Base-by-base conservation (phyloP, 2,329 filamentous ascomycete genomes). In the Cladosporium sp. region DNA sequence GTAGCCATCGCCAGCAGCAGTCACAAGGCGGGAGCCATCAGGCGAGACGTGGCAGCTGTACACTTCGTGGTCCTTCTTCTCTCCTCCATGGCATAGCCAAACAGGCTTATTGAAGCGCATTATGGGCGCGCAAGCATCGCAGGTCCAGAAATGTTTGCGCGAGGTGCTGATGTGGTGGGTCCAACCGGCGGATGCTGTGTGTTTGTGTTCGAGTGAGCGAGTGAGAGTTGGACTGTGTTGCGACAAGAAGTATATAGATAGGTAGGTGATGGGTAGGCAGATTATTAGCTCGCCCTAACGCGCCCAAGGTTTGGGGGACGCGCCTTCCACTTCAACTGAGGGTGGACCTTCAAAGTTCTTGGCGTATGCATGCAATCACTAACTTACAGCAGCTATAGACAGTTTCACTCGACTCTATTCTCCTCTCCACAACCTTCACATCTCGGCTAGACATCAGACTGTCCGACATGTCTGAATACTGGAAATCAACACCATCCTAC, bases 21-120 rank as follows among this genome's bases (percentile, higher is more conserved):
- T 97, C 42, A 92, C 93, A 51, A 98, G 79, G 57, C 93, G 83
- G 65, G 83, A 85, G 58, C 92, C 93, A 72, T 98, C 93, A 12
- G 93, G 88, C 22, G 93, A 98, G 57, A 98, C 84, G 76, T 97
- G 88, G 69, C 92, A 97, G 73, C 89, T 95, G 75, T 97, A 98
- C 58, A 97, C 92, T 72, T 98, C 93, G 66, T 94, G 95, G 68
- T 97, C 91, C 67, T 96, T 97, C 69, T 95, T 88, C 75, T 98
- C 93, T 67, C 92, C 91, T 72, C 88, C 90, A 75, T 96, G 92
- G 68, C 87, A 92, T 64, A 97, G 83, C 91, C 92, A 97, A 67
- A 87, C 83, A 60, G 92, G 92, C 81, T 94, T 95, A 71, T 94
- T 88, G 72, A 96, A 68, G 65, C 73, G 72, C 73, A 76, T 76